phyloP scores from a whole-genome alignment of 805 yeast genomes.

The Blastobotrys robertii region DNA sequence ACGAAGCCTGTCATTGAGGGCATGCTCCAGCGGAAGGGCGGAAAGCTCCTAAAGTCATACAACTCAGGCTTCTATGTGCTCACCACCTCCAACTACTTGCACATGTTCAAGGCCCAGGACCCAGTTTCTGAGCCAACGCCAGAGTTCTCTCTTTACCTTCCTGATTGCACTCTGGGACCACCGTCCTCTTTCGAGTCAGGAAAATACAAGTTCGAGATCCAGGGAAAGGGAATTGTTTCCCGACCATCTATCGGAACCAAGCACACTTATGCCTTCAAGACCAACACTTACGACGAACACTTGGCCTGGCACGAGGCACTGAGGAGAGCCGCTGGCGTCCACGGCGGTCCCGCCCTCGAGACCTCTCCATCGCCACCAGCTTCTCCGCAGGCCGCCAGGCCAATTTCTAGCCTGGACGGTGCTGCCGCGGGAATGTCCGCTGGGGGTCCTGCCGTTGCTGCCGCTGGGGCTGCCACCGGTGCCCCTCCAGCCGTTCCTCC shows the following conservation, averaged over 20 bases:
- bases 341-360: conserved; percentile 3
- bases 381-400: conserved; percentile 1
- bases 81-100: conserved; percentile 36
- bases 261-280: conserved; percentile 32
- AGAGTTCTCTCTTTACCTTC: conserved; percentile 36
- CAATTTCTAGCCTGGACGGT: conserved; percentile 1
- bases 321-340: conserved; percentile 14
- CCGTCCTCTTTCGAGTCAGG: conserved; percentile 26
- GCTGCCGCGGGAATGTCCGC: conserved; percentile 8
- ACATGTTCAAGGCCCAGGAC: conserved; percentile 39
- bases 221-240: conserved; percentile 35
- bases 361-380: conserved; percentile 1
- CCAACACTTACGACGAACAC: conserved; percentile 37
- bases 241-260: conserved; percentile 22
- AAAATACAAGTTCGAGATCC: conserved; percentile 32
- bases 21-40: conserved; percentile 35
- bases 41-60: conserved; percentile 34
- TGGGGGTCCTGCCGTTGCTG: conserved; percentile 6
- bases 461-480: conserved; percentile 2
- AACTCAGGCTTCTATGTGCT: conserved; percentile 37
- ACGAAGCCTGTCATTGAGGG: conserved; percentile 42
- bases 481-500: conserved; percentile 1
- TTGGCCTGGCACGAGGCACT: conserved; percentile 37
- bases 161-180: conserved; percentile 35
- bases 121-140: conserved; percentile 36